Base-by-base conservation (phyloP, 495 filamentous ascomycete genomes). In the Penicillium pulvis region DNA sequence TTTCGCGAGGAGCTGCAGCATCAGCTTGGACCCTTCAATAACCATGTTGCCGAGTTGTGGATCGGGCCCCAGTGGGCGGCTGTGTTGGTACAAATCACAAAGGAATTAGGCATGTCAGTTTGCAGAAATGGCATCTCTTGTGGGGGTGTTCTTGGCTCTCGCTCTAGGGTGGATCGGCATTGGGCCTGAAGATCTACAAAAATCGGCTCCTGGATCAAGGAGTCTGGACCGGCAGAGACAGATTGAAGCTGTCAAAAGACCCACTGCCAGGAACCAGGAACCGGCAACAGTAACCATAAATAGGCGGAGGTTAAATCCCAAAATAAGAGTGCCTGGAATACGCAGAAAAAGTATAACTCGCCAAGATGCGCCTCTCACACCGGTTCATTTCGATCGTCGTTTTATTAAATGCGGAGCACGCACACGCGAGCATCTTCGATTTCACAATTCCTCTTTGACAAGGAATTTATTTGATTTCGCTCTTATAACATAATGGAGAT, bases 401-500 rank as follows among this genome's bases (percentile, higher is more conserved):
- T 12, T 47, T 47, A 45, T 39, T 53, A 23, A 28, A 24, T 23
- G 36, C 17, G 24, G 14, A 47, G 1, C 39, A 16, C 39, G 39
- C n/a, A 17, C 57, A 55, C 51, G 45, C 57, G 57, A 55, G 35
- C 51, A 43, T 11, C 28, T 12, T 33, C 20, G 17, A 33, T 35
- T 51, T 33, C 3, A 10, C 20, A 4, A n/a, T 55, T 42, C 43
- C 36, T 59, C 42, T 36, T 51, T 33, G 8, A 12, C 23, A 4
- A 3, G 4, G 28, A 7, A 28, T 28, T 28, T 2, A 28, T 14
- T 28, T 47, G 33, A 36, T 36, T 36, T 12, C 9, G 12, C 10
- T 0, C 9, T 12, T 12, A 11, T 12, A 36, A 6, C 9, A 1
- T 28, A 1, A 49, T 77, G 75, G 72, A 73, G 59, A 53, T 78